Percentiles rank a stretch among this genome's conserved stretches.
phyloP scores from a whole-genome alignment of 176 grass and related monocot genomes.

The Puya raimondii region DNA sequence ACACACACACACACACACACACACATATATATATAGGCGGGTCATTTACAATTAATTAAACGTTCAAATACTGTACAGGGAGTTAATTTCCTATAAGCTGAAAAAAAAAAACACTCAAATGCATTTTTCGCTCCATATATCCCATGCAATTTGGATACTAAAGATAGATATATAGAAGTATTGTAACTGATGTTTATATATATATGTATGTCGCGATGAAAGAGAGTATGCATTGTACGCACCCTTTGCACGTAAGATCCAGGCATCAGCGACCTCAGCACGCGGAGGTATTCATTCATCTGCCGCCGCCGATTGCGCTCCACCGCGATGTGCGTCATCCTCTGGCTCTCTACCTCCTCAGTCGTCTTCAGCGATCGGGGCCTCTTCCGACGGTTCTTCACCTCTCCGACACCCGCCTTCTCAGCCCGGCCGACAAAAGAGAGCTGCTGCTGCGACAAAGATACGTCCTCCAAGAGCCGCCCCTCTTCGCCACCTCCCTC shows the following conservation, averaged over 20 bases:
- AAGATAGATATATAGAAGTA: background rate
- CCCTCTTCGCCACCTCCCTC: slow-evolving; percentile 27
- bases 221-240: background rate
- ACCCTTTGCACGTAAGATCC: slow-evolving; percentile 87
- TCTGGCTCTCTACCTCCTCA: slow-evolving; percentile 88
- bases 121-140: too few relatives aligned
- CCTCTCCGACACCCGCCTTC: slow-evolving; percentile 23
- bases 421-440: background rate
- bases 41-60: background rate
- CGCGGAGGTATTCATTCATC: slow-evolving; percentile 80
- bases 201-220: background rate
- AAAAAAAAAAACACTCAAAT: too few relatives aligned
- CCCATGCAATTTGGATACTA: background rate
- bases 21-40: background rate
- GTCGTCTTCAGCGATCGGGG: slow-evolving; percentile 48
- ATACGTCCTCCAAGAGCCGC: slow-evolving; percentile 31
- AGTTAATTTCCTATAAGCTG: too few relatives aligned
- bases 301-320: slow-evolving; percentile 73
- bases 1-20: background rate
- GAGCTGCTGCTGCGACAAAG: slow-evolving; percentile 30
- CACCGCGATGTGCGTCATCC: slow-evolving; percentile 92
- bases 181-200: slow-evolving; percentile 1
- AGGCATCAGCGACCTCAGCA: slow-evolving; percentile 69
- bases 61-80: too few relatives aligned
- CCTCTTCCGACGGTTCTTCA: slow-evolving; percentile 67